Evolutionary conservation across 2,329 filamentous ascomycete genomes (phyloP).

Genomic region (Fusarium heterosporum): DNA sequence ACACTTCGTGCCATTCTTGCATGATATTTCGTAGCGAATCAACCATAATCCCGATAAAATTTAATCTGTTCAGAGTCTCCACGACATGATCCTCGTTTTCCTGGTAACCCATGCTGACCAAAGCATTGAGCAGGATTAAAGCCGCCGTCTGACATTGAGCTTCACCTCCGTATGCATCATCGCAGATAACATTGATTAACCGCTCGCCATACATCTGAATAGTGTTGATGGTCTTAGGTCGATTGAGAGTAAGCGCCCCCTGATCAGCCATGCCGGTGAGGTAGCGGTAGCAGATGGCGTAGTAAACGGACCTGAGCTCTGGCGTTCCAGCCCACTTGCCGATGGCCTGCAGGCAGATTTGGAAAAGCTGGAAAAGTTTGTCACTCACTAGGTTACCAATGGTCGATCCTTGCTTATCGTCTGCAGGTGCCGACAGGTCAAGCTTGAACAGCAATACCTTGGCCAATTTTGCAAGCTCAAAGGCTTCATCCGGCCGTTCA

Average conservation of each 20-base stretch:
- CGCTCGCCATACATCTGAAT: constrained; percentile 77
- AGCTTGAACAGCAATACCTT: constrained; percentile 78
- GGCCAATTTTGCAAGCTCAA: constrained; percentile 81
- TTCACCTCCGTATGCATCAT: constrained; percentile 90
- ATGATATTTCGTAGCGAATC: constrained; percentile 86
- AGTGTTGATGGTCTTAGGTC: constrained; percentile 76
- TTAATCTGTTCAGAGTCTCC: constrained; percentile 83
- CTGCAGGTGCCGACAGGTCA: constrained; percentile 62
- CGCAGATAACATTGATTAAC: constrained; percentile 87
- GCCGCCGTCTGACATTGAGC: constrained; percentile 86
- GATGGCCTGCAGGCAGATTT: constrained; percentile 84
- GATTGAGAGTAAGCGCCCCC: constrained; percentile 60
- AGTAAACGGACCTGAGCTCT: constrained; percentile 84
- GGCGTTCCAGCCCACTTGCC: constrained; percentile 77
- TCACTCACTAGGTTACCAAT: constrained; percentile 84
- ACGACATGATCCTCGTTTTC: constrained; percentile 81
- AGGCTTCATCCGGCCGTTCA: constrained; percentile 75
- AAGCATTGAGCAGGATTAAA: constrained; percentile 81
- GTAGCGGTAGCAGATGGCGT: constrained; percentile 91
- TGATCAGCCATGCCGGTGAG: constrained; percentile 75
- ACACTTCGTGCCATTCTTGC: constrained; percentile 73
- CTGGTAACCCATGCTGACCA: constrained; percentile 78
- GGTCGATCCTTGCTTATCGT: constrained; percentile 58
- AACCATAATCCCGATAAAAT: constrained; percentile 90
- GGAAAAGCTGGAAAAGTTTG: constrained; percentile 91